phyloP scores from a whole-genome alignment of 345 rosid species.

The Linum trigynum region DNA sequence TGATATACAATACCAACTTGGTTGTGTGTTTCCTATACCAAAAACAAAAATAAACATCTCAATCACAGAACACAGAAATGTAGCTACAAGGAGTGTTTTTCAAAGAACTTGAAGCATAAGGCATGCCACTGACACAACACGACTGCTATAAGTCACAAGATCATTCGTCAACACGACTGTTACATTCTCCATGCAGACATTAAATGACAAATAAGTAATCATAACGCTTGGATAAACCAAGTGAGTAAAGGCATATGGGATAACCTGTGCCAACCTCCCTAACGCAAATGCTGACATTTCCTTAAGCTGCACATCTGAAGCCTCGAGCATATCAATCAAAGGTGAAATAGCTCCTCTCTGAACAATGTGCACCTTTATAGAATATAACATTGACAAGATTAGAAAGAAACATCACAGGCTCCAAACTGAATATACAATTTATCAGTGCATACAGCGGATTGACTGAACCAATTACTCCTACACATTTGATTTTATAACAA shows the following conservation, averaged over 20 bases:
- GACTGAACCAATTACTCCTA: background rate
- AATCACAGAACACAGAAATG: background rate
- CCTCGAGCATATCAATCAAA: conserved; percentile 56
- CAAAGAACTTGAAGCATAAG: too few relatives aligned
- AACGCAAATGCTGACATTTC: conserved; percentile 84
- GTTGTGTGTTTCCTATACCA: conserved; percentile 55
- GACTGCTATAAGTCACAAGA: too few relatives aligned
- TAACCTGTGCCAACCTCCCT: conserved; percentile 78
- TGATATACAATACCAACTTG: conserved; percentile 73
- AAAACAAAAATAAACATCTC: background rate
- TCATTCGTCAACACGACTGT: too few relatives aligned
- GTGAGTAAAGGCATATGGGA: conserved; percentile 1
- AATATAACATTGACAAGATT: conserved; percentile 5
- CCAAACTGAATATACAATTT: background rate
- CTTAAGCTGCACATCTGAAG: conserved; percentile 51
- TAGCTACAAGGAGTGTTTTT: too few relatives aligned
- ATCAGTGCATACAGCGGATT: background rate
- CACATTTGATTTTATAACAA: conserved; percentile 3
- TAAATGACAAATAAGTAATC: too few relatives aligned
- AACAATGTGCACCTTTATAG: conserved; percentile 64
- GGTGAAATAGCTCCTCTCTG: conserved; percentile 72
- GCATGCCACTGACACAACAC: too few relatives aligned
- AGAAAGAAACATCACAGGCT: background rate
- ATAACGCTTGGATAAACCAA: background rate
- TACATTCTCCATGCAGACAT: too few relatives aligned